Base-by-base conservation (phyloP, 306 rosid genomes). In the Argentina anserina region DNA sequence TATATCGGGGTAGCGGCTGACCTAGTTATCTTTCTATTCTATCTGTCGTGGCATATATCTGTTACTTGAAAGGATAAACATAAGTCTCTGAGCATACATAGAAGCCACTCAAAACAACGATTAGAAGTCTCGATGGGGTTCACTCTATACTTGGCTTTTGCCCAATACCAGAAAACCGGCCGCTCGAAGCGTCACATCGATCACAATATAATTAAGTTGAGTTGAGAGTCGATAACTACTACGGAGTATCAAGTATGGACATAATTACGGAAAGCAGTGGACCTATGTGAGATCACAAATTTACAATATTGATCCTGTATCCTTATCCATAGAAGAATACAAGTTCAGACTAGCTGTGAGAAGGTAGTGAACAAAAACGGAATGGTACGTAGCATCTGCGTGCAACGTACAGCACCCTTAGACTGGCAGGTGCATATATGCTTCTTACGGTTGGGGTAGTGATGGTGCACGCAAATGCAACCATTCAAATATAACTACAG, bases 341-440 rank as follows among this genome's bases (percentile, higher is more conserved):
- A n/a, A n/a, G 1, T 21, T 50, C 28, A 50, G 28, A n/a, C 58
- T 8, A 50, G 58, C 28, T 50, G 26, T n/a, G 28, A 50, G 26
- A 26, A 21, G 60, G 26, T 56, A 10, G 25, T 26, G 62, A 25
- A 56, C 13, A 61, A 61, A 23, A 61, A 3, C 25, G 66, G 66
- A 61, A 41, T 20, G 66, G 42, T 61, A n/a, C n/a, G n/a, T n/a
- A 61, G 66, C 42, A 33, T 18, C 37, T 31, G 66, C 66, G 18
- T 33, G 66, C 34, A 58, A 28, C n/a, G n/a, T n/a, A n/a, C 37
- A 58, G 64, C 64, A 58, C 20, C 42, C 42, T 61, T 7, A 61
- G 66, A 61, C 66, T 18, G 66, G 66, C 41, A 61, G 66, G 25
- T 58, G 64, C n/a, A 28, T n/a, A n/a, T n/a, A n/a, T 26, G 37